Conservation (phyloP, 495 filamentous ascomycete species). For the Massariosphaeria phaeospora region DNA sequence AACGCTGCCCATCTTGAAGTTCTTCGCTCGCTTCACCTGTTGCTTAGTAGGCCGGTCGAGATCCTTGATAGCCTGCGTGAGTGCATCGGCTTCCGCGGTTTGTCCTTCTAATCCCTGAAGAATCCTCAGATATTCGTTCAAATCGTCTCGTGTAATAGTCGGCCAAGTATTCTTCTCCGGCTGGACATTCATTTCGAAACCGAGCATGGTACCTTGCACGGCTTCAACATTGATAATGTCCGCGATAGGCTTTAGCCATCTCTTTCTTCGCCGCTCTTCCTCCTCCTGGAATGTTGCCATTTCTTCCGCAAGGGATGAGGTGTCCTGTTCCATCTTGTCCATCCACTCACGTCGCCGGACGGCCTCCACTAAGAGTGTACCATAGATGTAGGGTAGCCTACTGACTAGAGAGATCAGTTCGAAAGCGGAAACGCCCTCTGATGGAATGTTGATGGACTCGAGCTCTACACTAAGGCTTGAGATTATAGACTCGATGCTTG, state of each 20-base stretch:
- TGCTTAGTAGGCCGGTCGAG: constrained; percentile 71
- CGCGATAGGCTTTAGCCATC: constrained; percentile 80
- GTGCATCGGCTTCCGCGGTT: constrained; percentile 59
- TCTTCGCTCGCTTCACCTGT: constrained; percentile 71
- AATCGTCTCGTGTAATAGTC: constrained; percentile 51
- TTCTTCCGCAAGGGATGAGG: constrained; percentile 79
- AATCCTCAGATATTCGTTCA: constrained; percentile 52
- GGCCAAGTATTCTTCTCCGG: constrained; percentile 81
- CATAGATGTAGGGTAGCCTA: constrained; percentile 80
- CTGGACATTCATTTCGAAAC: constrained; percentile 78
- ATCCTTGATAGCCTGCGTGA: constrained; percentile 55
- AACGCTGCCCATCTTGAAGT: constrained; percentile 93
- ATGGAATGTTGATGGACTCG: constrained; percentile 62
- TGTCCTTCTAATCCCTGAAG: constrained; percentile 56
- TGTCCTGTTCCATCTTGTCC: constrained; percentile 80
- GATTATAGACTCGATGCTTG: constrained; percentile 67
- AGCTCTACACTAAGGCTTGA: constrained; percentile 64
- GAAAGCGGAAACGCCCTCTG: constrained; percentile 65
- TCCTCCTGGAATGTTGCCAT: constrained; percentile 86
- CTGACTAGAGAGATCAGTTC: constrained; percentile 69
- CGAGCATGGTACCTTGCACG: constrained; percentile 61
- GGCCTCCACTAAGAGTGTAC: constrained; percentile 78
- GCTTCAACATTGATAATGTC: constrained; percentile 49
- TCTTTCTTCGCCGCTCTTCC: constrained; percentile 79
- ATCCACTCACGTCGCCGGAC: constrained; percentile 83